Evolutionary conservation across 2,329 filamentous ascomycete genomes (phyloP), one percentile per base, ranked within the genome.

Genomic region (Aspergillus cejpii): DNA sequence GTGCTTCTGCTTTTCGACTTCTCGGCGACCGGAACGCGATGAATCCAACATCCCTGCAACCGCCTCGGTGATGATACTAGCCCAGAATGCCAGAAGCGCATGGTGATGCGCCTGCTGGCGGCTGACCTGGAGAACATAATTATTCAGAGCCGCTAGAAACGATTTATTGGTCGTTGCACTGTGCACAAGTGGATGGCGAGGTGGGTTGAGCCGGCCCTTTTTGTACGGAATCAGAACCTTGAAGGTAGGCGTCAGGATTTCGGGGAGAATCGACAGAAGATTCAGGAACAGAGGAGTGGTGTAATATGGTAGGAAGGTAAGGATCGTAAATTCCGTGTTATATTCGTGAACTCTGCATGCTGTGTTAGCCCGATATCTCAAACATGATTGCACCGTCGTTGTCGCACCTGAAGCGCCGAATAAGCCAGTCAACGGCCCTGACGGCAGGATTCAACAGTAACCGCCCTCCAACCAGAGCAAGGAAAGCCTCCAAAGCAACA

Each of bases 281-380:
- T 87, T 90, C 37, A 85, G 76, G 65, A 98, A 98, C 11, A 87
- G 80, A 5, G 86, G 85, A 24, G 87, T 84, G 6, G 83, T 82
- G 65, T 98, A 90, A 67, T 95, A 97, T 1, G 92, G 92, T 4
- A 98, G 75, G 64, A 97, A 97, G 2, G 90, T 87, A 54, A 90
- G 78, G 34, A 97, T 74, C 11, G 95, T 71, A 26, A 77, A 78
- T 3, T 79, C 74, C 3, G 87, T 91, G 66, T 95, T 97, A 68
- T 89, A 84, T 65, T 97, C 87, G 64, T 98, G 92, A 41, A 94
- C 81, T 56, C 90, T 94, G 55, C 36, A 21, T 29, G 26, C 17
- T 37, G 14, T 20, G 44, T 61, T 53, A 58, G 53, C 50, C 29
- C 26, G 19, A 12, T 21, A 21, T 17, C n/a, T 41, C 24, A 19